Conservation (phyloP, 768 basidiomycete species). For the Xerocomus potaroensis region DNA sequence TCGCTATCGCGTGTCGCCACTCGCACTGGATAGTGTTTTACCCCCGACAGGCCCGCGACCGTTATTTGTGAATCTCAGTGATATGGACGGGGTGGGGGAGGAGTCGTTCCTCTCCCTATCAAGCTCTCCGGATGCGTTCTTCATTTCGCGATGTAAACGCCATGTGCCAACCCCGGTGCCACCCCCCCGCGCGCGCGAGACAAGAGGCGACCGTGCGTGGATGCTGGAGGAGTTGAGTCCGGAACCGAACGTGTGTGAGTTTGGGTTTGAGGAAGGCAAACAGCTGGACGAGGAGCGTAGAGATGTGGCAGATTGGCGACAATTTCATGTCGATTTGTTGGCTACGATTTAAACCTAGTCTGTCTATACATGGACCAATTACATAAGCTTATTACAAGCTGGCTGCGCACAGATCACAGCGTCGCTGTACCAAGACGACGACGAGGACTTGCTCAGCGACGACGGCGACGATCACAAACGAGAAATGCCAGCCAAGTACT, state of each 20-base stretch:
- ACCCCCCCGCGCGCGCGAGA: no score
- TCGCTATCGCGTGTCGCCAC: neutral
- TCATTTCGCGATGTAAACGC: constrained; percentile 29
- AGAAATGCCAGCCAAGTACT: constrained; percentile 69
- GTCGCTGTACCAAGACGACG: constrained; percentile 1
- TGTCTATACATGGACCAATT: constrained; percentile 8
- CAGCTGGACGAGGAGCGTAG: constrained; percentile 4
- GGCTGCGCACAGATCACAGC: constrained; percentile 14
- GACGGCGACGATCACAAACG: constrained; percentile 1
- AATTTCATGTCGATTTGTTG: constrained; percentile 49
- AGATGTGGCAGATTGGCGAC: constrained; percentile 43
- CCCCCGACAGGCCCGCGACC: constrained; percentile 41
- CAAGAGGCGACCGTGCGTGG: constrained; percentile 34
- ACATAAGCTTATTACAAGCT: constrained; percentile 14
- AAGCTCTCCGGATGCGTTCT: constrained; percentile 28
- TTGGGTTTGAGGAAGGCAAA: constrained; percentile 33
- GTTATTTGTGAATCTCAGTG: constrained; percentile 40
- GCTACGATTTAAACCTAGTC: constrained; percentile 3
- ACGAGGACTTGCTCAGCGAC: neutral
- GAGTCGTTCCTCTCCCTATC: constrained; percentile 43
- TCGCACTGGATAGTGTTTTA: constrained; percentile 37
- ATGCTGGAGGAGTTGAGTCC: constrained; percentile 38
- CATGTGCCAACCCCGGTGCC: no score
- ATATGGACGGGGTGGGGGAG: constrained; percentile 30
- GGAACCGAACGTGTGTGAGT: constrained; percentile 21